phyloP scores from a whole-genome alignment of 345 rosid genomes.

The Eucalyptus decipiens region DNA sequence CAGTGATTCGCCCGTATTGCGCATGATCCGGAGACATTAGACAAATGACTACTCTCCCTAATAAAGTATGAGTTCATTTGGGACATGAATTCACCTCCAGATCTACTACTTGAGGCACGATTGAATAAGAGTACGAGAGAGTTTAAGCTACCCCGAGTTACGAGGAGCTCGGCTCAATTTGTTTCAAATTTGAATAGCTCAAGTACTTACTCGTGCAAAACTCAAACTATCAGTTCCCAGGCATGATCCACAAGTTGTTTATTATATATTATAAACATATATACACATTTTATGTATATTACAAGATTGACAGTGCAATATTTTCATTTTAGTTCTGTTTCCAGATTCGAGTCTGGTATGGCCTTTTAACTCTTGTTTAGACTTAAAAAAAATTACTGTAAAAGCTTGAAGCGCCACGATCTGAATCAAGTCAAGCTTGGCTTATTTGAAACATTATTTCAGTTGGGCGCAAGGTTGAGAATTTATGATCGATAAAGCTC shows the following conservation, averaged over 20 bases:
- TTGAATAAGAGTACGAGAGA: background rate
- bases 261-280: background rate
- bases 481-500: background rate
- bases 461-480: background rate
- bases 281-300: background rate
- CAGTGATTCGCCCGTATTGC: background rate
- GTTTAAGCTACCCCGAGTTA: background rate
- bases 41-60: background rate
- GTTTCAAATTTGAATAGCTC: background rate
- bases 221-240: background rate
- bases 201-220: background rate
- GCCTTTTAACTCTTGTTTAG: background rate
- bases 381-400: background rate
- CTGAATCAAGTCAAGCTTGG: background rate
- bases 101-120: background rate
- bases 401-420: background rate
- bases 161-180: background rate
- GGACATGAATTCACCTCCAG: background rate
- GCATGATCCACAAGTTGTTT: background rate
- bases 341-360: background rate
- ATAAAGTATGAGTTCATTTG: background rate
- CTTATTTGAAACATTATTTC: background rate
- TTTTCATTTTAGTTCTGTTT: background rate
- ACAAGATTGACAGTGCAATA: background rate
- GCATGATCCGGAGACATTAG: background rate